These are phyloP conservation scores for Terana coerulea DNA, from an alignment of 768 basidiomycete species.

Conservation along the genomic window DNA sequence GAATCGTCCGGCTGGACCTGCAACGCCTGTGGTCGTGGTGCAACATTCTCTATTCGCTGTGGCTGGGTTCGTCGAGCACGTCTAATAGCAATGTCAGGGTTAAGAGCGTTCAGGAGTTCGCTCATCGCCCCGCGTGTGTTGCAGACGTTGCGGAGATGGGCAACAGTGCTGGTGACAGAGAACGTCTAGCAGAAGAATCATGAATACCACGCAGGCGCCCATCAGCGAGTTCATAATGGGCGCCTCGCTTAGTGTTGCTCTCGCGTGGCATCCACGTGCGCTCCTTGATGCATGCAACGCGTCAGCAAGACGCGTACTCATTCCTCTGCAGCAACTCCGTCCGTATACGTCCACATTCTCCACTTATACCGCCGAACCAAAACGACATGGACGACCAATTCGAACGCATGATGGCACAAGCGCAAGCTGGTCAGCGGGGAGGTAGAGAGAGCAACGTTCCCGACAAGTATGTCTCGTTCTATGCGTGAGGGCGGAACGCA, in stretches of 20 bases:
- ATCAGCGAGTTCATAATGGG: neutral
- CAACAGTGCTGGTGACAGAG: too few relatives aligned
- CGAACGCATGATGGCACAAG: slow-evolving; percentile 32
- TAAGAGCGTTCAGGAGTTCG: slow-evolving; percentile 77
- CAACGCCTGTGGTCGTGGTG: neutral
- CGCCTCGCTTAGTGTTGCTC: slow-evolving; percentile 10
- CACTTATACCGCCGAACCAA: slow-evolving; percentile 3
- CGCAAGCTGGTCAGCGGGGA: slow-evolving; percentile 16
- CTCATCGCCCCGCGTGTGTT: slow-evolving; percentile 40
- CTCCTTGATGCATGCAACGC: slow-evolving; percentile 29
- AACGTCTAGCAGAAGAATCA: too few relatives aligned
- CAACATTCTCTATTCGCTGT: neutral
- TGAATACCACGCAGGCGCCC: neutral
- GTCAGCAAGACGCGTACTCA: slow-evolving; percentile 34
- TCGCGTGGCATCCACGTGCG: slow-evolving; percentile 20
- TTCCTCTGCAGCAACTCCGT: neutral
- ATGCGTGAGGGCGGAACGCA: slow-evolving; percentile 5
- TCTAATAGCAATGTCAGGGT: slow-evolving; percentile 53
- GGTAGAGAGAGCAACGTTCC: slow-evolving; percentile 48
- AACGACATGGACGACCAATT: slow-evolving; percentile 25
- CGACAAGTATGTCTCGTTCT: slow-evolving; percentile 59
- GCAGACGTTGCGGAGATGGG: too few relatives aligned
- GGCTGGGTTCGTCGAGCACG: slow-evolving; percentile 10
- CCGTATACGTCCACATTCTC: slow-evolving; percentile 1
- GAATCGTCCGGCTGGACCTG: slow-evolving; percentile 1